These are phyloP conservation scores for Solanum okadae DNA, from an alignment of 257 asterid species.

Conservation along the genomic window DNA sequence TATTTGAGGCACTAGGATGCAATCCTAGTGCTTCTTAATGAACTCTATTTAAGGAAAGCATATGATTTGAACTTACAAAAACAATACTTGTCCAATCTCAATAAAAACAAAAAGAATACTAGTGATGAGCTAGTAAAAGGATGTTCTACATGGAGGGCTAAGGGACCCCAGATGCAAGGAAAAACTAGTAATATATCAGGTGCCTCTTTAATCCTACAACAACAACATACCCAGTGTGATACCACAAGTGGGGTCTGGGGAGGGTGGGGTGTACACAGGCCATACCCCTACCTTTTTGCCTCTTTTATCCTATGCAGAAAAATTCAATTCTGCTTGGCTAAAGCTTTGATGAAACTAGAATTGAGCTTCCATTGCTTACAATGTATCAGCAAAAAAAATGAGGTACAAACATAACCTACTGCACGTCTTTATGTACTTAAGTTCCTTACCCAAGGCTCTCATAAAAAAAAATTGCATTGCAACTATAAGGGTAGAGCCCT, in stretches of 20 bases:
- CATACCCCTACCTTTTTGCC: not conserved
- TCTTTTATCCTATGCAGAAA: not conserved
- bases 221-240: not conserved
- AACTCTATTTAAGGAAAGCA: not conserved
- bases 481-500: not conserved
- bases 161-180: not conserved
- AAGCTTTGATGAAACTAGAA: not conserved
- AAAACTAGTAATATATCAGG: not conserved
- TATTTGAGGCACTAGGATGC: not conserved
- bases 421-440: not conserved
- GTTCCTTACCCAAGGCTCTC: not conserved
- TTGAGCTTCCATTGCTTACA: not conserved
- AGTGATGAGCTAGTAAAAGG: not conserved
- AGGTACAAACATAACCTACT: not conserved
- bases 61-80: not conserved
- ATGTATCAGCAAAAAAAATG: not conserved
- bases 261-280: not conserved
- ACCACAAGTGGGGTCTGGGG: not conserved
- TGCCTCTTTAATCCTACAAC: not conserved
- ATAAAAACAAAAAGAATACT: not conserved
- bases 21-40: not conserved
- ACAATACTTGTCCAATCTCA: not conserved
- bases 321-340: not conserved
- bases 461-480: not conserved
- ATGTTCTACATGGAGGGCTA: not conserved